Conservation (phyloP, 257 asterid genomes). For the Verbascum thapsus region DNA sequence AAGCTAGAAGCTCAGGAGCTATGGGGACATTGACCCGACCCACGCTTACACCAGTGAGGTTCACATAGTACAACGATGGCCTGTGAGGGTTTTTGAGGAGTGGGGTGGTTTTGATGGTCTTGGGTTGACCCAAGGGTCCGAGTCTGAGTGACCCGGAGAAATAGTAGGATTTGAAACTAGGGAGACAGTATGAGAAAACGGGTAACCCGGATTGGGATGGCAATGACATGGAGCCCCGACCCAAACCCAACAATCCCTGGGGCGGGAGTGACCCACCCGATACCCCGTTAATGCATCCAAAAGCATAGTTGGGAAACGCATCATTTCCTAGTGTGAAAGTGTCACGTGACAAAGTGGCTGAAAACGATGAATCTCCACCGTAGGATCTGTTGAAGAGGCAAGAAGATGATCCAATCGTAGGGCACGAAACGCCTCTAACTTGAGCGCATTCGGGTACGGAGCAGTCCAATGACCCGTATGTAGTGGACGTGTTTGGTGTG, state of each 20-base stretch:
- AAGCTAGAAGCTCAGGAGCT: slow-evolving; percentile 58
- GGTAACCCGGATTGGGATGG: slow-evolving; percentile 66
- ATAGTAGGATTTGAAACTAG: slow-evolving; percentile 79
- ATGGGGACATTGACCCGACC: slow-evolving; percentile 66
- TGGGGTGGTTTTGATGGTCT: slow-evolving; percentile 68
- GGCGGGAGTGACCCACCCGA: slow-evolving; percentile 76
- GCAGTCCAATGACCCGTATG: slow-evolving; percentile 62
- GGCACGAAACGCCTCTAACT: slow-evolving; percentile 64
- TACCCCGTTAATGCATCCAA: slow-evolving; percentile 68
- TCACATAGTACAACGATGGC: slow-evolving; percentile 79
- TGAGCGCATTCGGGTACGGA: slow-evolving; percentile 70
- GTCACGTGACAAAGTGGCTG: slow-evolving; percentile 72
- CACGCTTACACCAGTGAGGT: slow-evolving; percentile 77
- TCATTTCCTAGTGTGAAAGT: slow-evolving; percentile 57
- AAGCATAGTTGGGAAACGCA: slow-evolving; percentile 59
- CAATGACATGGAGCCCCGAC: slow-evolving; percentile 81
- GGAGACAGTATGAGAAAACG: slow-evolving; percentile 76
- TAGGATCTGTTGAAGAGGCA: slow-evolving; percentile 78
- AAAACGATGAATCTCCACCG: slow-evolving; percentile 69
- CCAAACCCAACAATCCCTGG: slow-evolving; percentile 84
- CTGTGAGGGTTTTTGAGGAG: slow-evolving; percentile 81
- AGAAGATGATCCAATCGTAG: slow-evolving; percentile 45
- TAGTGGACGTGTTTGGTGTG: slow-evolving; percentile 59
- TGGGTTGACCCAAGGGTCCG: slow-evolving; percentile 82
- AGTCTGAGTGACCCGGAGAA: slow-evolving; percentile 91